Conservation (phyloP, 2,329 filamentous ascomycete genomes). For the Fusarium sp. region DNA sequence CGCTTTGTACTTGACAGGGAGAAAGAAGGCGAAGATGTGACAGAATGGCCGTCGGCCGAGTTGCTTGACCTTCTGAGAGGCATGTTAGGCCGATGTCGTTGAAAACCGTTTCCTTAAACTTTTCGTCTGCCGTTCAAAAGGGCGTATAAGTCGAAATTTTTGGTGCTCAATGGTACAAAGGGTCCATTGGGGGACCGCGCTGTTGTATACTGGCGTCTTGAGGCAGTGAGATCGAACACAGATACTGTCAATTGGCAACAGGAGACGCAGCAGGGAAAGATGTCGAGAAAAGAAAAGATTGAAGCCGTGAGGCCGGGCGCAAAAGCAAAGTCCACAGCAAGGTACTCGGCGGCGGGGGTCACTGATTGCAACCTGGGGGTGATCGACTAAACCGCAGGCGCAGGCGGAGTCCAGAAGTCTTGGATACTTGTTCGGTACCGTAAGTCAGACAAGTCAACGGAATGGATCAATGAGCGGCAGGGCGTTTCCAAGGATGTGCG, state of each 20-base stretch:
- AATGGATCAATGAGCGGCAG: slow-evolving; percentile 24
- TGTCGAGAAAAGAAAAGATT: slow-evolving; percentile 16
- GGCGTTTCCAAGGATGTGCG: slow-evolving; percentile 24
- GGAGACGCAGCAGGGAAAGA: slow-evolving; percentile 3
- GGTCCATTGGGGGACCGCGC: slow-evolving; percentile 27
- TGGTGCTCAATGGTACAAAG: slow-evolving; percentile 29
- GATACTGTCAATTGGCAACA: slow-evolving; percentile 6
- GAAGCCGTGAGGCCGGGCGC: slow-evolving; percentile 17
- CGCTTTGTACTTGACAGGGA: slow-evolving; percentile 42
- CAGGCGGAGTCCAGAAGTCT: slow-evolving; percentile 31
- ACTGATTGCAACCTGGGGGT: slow-evolving; percentile 13
- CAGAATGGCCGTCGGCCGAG: slow-evolving; percentile 38
- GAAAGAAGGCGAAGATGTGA: slow-evolving; percentile 33
- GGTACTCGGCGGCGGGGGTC: slow-evolving; percentile 29
- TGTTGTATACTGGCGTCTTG: slow-evolving; percentile 4
- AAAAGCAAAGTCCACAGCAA: slow-evolving; percentile 22
- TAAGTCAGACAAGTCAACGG: slow-evolving; percentile 22
- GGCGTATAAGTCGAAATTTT: slow-evolving; percentile 2
- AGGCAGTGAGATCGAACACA: not conserved
- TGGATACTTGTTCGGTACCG: slow-evolving; percentile 1
- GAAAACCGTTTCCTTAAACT: not conserved
- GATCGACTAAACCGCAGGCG: slow-evolving; percentile 32
- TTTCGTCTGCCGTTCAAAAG: not conserved
- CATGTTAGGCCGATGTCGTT: slow-evolving; percentile 30
- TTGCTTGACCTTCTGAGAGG: slow-evolving; percentile 41